Conservation (phyloP, 495 filamentous ascomycete genomes). For the Pseudoneurospora amorphoporcata region DNA sequence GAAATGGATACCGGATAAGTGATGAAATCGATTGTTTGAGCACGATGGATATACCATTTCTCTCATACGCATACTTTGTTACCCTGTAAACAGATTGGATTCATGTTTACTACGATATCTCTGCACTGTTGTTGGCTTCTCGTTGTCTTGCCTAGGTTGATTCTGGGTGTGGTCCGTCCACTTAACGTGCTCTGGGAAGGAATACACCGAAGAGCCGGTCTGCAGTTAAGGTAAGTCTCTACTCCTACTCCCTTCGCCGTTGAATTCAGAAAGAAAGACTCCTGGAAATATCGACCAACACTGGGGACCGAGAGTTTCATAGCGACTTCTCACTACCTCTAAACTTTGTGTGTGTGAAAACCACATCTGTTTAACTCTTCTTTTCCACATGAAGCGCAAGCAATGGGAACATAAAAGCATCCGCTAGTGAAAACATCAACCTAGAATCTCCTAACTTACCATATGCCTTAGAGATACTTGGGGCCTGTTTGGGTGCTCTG, state of each 20-base stretch:
- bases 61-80: not conserved
- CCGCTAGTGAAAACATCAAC: too few relatives aligned
- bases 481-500: too few relatives aligned
- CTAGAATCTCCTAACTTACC: too few relatives aligned
- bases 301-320: too few relatives aligned
- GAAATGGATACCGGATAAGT: not conserved
- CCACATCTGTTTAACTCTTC: too few relatives aligned
- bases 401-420: too few relatives aligned
- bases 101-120: not conserved
- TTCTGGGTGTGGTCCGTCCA: not conserved
- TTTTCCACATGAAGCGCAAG: too few relatives aligned
- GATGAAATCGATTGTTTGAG: not conserved
- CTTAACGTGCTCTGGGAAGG: not conserved
- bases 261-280: not conserved
- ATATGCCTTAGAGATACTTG: too few relatives aligned
- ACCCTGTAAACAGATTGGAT: not conserved
- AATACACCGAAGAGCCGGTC: too few relatives aligned
- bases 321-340: too few relatives aligned
- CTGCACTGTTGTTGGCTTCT: not conserved
- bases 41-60: not conserved
- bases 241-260: not conserved
- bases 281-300: too few relatives aligned
- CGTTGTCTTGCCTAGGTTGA: not conserved
- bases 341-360: too few relatives aligned
- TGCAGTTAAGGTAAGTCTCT: not conserved